phyloP scores from a whole-genome alignment of 2,329 filamentous ascomycete species.

The Aspergillus glaucus region DNA sequence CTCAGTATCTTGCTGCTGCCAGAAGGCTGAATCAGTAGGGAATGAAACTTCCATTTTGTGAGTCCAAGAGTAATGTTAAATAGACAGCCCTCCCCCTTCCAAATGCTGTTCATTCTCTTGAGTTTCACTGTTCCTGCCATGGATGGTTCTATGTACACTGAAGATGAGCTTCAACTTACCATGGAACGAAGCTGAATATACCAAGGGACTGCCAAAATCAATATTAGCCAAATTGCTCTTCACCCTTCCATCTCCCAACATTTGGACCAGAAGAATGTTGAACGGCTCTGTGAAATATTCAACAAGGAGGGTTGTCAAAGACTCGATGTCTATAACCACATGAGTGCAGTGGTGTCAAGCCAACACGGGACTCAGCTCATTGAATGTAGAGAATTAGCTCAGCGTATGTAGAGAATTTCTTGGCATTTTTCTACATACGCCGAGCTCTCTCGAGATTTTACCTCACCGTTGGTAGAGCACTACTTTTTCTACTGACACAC shows the following conservation, averaged over 20 bases:
- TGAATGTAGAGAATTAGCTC: too few species aligned
- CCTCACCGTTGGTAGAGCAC: too few species aligned
- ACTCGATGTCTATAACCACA: conserved; percentile 6
- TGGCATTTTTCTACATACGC: too few species aligned
- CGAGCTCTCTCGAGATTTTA: too few species aligned
- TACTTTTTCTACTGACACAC: too few species aligned
- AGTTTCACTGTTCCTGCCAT: neutral
- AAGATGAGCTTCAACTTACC: conserved; percentile 6
- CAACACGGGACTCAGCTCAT: neutral
- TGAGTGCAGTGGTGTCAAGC: conserved; percentile 6
- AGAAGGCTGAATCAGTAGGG: neutral
- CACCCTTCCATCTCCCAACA: conserved; percentile 2
- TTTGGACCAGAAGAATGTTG: conserved; percentile 10
- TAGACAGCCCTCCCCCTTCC: too few species aligned
- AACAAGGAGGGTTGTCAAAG: conserved; percentile 6
- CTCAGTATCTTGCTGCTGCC: neutral
- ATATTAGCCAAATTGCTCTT: conserved; percentile 10
- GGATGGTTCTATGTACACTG: conserved; percentile 5
- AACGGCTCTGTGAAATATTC: conserved; percentile 9
- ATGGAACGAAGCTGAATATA: conserved; percentile 14
- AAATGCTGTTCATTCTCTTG: too few species aligned
- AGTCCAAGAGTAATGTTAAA: too few species aligned
- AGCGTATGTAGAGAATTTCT: too few species aligned
- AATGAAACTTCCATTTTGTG: neutral
- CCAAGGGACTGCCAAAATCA: conserved; percentile 14